Base-by-base conservation (phyloP, 495 filamentous ascomycete species). In the Penicillium pulvis region DNA sequence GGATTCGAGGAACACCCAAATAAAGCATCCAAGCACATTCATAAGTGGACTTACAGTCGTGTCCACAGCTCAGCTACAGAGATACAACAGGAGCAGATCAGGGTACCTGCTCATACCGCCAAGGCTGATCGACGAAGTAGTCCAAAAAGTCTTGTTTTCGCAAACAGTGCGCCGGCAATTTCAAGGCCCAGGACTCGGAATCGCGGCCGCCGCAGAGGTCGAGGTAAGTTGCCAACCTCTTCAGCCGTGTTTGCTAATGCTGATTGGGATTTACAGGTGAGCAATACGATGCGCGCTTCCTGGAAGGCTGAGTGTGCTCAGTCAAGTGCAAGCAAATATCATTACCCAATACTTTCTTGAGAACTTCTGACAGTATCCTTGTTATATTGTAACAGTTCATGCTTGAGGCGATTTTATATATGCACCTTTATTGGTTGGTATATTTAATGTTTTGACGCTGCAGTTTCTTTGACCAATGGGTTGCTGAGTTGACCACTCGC, bases 201-300 rank as follows among this genome's bases (percentile, higher is more conserved):
- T 23, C 59, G 70, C 0, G 55, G 59, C 10, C 64, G 58, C 19
- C 64, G 72, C 17, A 65, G 55, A 24, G 61, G 69, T 44, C 60
- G 70, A 64, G 67, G 72, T 74, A 69, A 46, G 57, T 19, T 35
- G 3, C 4, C 16, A 31, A 31, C 6, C 16, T 49, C 14, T 30
- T 30, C 28, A 28, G 16, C 16, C 6, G 4, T 31, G 6, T 20
- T 19, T 10, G 24, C 9, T 1, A 11, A 7, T 39, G 5, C 24
- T 16, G n/a, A 20, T 45, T 43, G 59, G 63, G 30, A 68, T 31
- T 17, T 6, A 16, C 20, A 78, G 74, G 71, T 16, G 70, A 73
- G 6, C 66, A 64, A 24, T 78, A 78, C 54, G 71, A 58, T 28
- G 68, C 68, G 35, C 73, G 72, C 1, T 78, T 76, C 17, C 58